Base-by-base conservation (phyloP, 179 eudicot genomes). In the Pouteria campechiana region DNA sequence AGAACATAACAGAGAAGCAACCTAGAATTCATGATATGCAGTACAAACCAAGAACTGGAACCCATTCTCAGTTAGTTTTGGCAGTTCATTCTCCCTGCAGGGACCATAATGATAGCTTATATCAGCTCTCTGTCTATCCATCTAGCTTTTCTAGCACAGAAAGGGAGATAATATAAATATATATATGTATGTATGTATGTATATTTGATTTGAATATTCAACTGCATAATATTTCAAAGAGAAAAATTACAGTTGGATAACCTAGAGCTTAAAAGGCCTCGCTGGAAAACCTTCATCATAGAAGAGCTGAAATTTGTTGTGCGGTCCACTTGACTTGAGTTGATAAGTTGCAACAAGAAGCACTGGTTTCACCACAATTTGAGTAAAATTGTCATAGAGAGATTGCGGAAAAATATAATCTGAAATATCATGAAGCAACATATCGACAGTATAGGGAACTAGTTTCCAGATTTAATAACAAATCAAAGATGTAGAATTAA, bases 321-420 rank as follows among this genome's bases (percentile, higher is more conserved):
- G 65, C 45, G 75, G 45, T 81, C 93, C 49, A 68, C 93, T 63
- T 79, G 83, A 29, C 65, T 52, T 32, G 98, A 85, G 72, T 65
- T 85, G 57, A 90, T 90, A 58, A 90, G 95, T 61, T 90, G 93
- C 72, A 90, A 81, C 74, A 90, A 59, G 62, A 90, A 90, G 54
- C 74, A 68, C 97, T 89, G 79, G 17, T 58, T 49, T 44, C n/a
- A 36, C 54, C 69, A 67, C 50, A 46, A 46, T 41, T 19, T 27
- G 32, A 42, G 14, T 21, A 19, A 47, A 46, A 20, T 54, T 44
- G 47, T 46, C 48, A 41, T 53, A 23, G 48, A 33, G 44, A 41
- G 55, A 50, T 50, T 36, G 29, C 40, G 41, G 48, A 51, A 47
- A 32, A 41, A 49, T 58, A 31, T 16, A 23, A 6, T n/a, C n/a